These are phyloP conservation scores for Phaffia australis DNA, from an alignment of 768 basidiomycete genomes.

Conservation along the genomic window DNA sequence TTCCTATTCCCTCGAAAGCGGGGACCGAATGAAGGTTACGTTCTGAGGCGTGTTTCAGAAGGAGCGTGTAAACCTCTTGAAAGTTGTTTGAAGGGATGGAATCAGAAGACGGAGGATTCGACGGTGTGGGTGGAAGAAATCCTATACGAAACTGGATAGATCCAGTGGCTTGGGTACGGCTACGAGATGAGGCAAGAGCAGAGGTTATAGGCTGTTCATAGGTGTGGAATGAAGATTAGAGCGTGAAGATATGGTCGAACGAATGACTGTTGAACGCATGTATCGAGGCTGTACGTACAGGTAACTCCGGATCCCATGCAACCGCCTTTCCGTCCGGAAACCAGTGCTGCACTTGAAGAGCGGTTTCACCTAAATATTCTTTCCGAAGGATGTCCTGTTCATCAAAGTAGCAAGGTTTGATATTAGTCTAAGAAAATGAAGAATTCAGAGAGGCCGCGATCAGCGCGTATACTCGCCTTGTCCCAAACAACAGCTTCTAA, in stretches of 20 bases:
- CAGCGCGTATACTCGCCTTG: slow-evolving; percentile 44
- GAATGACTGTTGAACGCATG: neutral
- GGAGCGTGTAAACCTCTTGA: slow-evolving; percentile 52
- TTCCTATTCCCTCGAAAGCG: slow-evolving; percentile 45
- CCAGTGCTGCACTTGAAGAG: slow-evolving; percentile 71
- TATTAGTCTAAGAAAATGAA: neutral
- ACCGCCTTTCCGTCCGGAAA: slow-evolving; percentile 49
- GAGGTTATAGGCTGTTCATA: slow-evolving; percentile 44
- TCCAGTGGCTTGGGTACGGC: slow-evolving; percentile 47
- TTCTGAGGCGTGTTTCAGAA: slow-evolving; percentile 54
- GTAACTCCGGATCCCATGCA: slow-evolving; percentile 52
- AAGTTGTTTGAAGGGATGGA: neutral
- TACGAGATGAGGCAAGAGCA: slow-evolving; percentile 43
- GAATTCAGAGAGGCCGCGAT: neutral
- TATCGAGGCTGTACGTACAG: slow-evolving; percentile 43
- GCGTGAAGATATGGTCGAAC: neutral
- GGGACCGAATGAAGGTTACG: slow-evolving; percentile 51
- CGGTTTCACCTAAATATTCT: slow-evolving; percentile 86
- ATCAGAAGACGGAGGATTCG: slow-evolving; percentile 3
- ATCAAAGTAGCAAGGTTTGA: neutral
- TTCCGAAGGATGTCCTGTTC: slow-evolving; percentile 58
- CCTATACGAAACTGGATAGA: slow-evolving; percentile 54
- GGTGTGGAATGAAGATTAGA: neutral
- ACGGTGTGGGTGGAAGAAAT: slow-evolving; percentile 40
- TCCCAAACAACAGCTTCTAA: slow-evolving; percentile 88